Evolutionary conservation across 768 basidiomycete genomes (phyloP), one percentile per base, ranked within the genome.

Genomic region (Gymnopilus dilepis): DNA sequence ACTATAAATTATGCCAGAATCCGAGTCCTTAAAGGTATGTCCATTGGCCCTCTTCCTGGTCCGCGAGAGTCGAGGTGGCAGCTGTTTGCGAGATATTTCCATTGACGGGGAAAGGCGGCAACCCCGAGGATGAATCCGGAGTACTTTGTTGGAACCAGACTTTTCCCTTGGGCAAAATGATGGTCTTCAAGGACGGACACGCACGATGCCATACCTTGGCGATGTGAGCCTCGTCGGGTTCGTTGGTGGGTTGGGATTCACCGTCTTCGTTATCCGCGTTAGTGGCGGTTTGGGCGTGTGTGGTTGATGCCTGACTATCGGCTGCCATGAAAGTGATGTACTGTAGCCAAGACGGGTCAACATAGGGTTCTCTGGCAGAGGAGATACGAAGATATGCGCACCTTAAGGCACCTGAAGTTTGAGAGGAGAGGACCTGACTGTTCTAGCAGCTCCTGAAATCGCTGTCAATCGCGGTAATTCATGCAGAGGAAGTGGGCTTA

Each of bases 251-350:
- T 9, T 22, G 26, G 24, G 56, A 30, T 21, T 41, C 30, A 13
- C 17, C 28, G n/a, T n/a, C 24, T n/a, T 17, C 34, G 24, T 17
- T 24, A 54, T 13, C 5, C 59, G n/a, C 19, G 31, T 17, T 47
- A 28, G 15, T 6, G n/a, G 11, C 17, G 41, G 30, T 5, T n/a
- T 22, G 54, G 6, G 15, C 19, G 22, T 51, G 19, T 30, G 31
- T 53, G 1, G 21, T 24, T 21, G 53, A 45, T 33, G 59, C 22
- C 45, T 15, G 13, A 42, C 28, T 13, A 61, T 48, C 8, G 6
- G 69, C 78, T 2, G 84, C 83, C 79, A 89, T 86, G 67, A 86
- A 86, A 7, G 87, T 88, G 21, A 88, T 78, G 60, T 86, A 87
- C 63, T 84, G 67, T 9, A 19, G 72, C 28, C 15, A 28, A n/a